These are phyloP conservation scores for Yamadazyma conglobata DNA, from an alignment of 1,139 yeast species.

Conservation along the genomic window DNA sequence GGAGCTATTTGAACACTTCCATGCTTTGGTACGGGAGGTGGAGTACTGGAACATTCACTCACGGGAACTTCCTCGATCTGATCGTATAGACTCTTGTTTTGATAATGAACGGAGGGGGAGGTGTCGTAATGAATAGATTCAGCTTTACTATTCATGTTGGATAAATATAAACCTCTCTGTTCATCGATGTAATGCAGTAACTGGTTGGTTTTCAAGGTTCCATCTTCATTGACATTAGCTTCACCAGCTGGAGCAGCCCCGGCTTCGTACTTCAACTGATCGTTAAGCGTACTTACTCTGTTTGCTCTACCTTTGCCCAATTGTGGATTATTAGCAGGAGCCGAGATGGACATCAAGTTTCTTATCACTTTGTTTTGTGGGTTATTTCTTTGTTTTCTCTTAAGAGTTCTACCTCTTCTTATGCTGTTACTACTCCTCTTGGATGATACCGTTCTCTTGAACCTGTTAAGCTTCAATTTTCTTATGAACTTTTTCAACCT, in stretches of 20 bases:
- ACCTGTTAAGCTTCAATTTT: slow-evolving; percentile 24
- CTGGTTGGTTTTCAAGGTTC: slow-evolving; percentile 19
- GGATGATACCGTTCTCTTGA: slow-evolving; percentile 24
- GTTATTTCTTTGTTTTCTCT: slow-evolving; percentile 18
- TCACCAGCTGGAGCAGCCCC: slow-evolving; percentile 27
- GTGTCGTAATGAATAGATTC: slow-evolving; percentile 19
- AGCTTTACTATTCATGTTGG: slow-evolving; percentile 14
- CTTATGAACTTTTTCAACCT: slow-evolving; percentile 22
- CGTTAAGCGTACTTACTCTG: slow-evolving; percentile 22
- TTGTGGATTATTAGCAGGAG: slow-evolving; percentile 27
- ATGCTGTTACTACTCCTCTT: slow-evolving; percentile 23
- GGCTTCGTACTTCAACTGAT: slow-evolving; percentile 25
- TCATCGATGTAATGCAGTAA: slow-evolving; percentile 28
- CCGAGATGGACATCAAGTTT: slow-evolving; percentile 18
- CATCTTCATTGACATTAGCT: slow-evolving; percentile 13
- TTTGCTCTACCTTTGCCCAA: slow-evolving; percentile 22
- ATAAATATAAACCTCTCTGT: slow-evolving; percentile 23
- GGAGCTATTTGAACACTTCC: slow-evolving; percentile 10
- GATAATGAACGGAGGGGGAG: slow-evolving; percentile 4
- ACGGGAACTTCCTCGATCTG: slow-evolving; percentile 19
- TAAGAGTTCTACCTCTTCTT: slow-evolving; percentile 15
- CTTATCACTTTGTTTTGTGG: slow-evolving; percentile 17
- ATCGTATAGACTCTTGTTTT: slow-evolving; percentile 7
- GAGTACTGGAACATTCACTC: slow-evolving; percentile 18
- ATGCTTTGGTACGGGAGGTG: slow-evolving; percentile 29